Base-by-base conservation (phyloP, 305 asterid genomes). In the Fraxinus angustifolia region DNA sequence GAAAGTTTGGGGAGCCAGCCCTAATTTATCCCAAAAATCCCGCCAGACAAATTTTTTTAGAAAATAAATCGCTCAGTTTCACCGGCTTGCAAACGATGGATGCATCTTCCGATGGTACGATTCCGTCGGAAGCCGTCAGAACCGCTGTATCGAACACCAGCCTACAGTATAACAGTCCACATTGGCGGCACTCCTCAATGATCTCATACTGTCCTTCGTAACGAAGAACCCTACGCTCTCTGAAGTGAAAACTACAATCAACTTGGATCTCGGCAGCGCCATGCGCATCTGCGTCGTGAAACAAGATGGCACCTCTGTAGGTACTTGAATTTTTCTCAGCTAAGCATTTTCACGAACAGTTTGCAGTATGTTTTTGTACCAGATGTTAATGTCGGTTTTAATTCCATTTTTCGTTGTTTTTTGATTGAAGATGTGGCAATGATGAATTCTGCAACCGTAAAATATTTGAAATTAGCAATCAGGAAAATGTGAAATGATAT, bases 201-300 rank as follows among this genome's bases (percentile, higher is more conserved):
- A 95, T 86, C 97, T 97, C n/a, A 72, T 91, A 77, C 97, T 92
- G 30, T 79, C 90, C 30, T 96, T 92, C 87, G 92, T 95, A 35
- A 97, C 98, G 6, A 95, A 88, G 79, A 88, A 91, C 33, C 96
- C 95, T 28, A 81, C 89, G 16, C 87, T 93, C 2, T 83, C 94
- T 2, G 98, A 95, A 48, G 98, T 95, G 56, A 97, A 93, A 83
- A 93, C 96, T 34, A 97, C 93, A 73, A 88, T 95, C 85, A 91
- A 89, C 88, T 85, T 92, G 89, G 96, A 95, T 87, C 92, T 93
- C 79, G 98, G 98, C 82, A 95, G 99, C 84, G 98, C 98, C 67
- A 95, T 93, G 98, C 97, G 97, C 38, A 86, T 93, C 85, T 78
- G 92, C 16, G 87, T 92, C 80, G 89, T 87, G 68, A 93, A 90